Conservation (phyloP, 2,329 filamentous ascomycete species). For the Ascochyta pisi region DNA sequence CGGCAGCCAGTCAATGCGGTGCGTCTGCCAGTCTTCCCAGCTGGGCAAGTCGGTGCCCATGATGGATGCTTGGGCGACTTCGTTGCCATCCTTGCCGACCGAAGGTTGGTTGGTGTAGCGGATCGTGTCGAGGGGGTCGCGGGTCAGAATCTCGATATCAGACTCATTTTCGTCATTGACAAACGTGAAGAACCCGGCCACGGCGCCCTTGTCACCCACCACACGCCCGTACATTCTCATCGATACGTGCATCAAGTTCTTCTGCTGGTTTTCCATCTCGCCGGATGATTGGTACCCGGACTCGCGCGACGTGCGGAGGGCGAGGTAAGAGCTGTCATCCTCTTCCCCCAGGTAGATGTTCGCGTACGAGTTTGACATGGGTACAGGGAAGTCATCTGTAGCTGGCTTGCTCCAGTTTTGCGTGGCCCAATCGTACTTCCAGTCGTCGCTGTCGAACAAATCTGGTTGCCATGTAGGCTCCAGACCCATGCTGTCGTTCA, state of each 20-base stretch:
- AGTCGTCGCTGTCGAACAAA: conserved; percentile 47
- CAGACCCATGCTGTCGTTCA: conserved; percentile 31
- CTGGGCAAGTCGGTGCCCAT: conserved; percentile 57
- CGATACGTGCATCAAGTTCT: conserved; percentile 56
- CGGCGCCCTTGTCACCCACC: conserved; percentile 54
- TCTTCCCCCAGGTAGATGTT: conserved; percentile 56
- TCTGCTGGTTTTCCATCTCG: conserved; percentile 56
- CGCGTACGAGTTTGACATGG: conserved; percentile 54
- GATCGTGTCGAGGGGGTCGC: conserved; percentile 53
- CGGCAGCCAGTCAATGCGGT: conserved; percentile 67
- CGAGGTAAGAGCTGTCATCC: conserved; percentile 52
- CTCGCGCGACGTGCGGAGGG: conserved; percentile 55
- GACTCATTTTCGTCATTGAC: conserved; percentile 56
- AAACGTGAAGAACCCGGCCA: conserved; percentile 65
- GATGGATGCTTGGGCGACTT: conserved; percentile 56
- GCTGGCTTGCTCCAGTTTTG: conserved; percentile 56
- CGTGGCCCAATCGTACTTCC: conserved; percentile 47
- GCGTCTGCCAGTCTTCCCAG: conserved; percentile 65
- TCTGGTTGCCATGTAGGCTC: conserved; percentile 47
- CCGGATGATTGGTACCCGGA: conserved; percentile 55
- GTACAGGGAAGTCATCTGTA: conserved; percentile 47
- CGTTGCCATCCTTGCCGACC: conserved; percentile 54
- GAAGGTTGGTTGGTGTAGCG: conserved; percentile 68
- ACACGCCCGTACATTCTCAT: conserved; percentile 58
- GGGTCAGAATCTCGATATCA: conserved; percentile 62